Base-by-base conservation (phyloP, 78 protist genomes). In the Speleostelium caveatum region DNA sequence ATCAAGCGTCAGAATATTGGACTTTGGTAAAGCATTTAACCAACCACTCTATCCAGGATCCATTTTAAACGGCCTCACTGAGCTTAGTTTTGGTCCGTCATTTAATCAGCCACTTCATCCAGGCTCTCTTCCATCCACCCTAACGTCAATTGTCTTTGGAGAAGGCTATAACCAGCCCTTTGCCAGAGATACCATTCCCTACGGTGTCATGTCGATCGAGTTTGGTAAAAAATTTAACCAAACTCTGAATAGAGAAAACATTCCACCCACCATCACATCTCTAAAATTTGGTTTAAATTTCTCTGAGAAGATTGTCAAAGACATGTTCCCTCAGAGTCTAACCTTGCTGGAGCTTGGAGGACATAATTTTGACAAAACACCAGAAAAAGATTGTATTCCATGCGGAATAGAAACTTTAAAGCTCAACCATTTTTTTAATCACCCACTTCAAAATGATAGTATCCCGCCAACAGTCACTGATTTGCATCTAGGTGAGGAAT, bases 401-500 rank as follows among this genome's bases (percentile, higher is more conserved):
- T n/a, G n/a, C n/a, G n/a, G n/a, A n/a, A n/a, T n/a, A n/a, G n/a
- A n/a, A n/a, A n/a, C n/a, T n/a, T n/a, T n/a, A n/a, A n/a, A n/a
- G n/a, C n/a, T n/a, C n/a, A n/a, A n/a, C n/a, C n/a, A n/a, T n/a
- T n/a, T n/a, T n/a, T n/a, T n/a, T 61, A 32, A 61, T 61, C 8
- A 32, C 19, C 41, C 66, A 35, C 62, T 74, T 2, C 36, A 30
- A 0, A 49, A 60, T 1, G 85, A 69, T 22, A 39, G 45, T 1
- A 60, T 74, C n/a, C 85, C 85, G 2, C 26, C 28, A 2, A 35
- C 67, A 24, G 85, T 74, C n/a, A n/a, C n/a, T n/a, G n/a, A n/a
- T n/a, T n/a, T n/a, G n/a, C n/a, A n/a, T n/a, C n/a, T n/a, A n/a
- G n/a, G n/a, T n/a, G n/a, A n/a, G n/a, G n/a, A n/a, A n/a, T n/a